Evolutionary conservation across 768 basidiomycete genomes (phyloP), one percentile per base, ranked within the genome.

Genomic region (Gelatoporia subvermispora): DNA sequence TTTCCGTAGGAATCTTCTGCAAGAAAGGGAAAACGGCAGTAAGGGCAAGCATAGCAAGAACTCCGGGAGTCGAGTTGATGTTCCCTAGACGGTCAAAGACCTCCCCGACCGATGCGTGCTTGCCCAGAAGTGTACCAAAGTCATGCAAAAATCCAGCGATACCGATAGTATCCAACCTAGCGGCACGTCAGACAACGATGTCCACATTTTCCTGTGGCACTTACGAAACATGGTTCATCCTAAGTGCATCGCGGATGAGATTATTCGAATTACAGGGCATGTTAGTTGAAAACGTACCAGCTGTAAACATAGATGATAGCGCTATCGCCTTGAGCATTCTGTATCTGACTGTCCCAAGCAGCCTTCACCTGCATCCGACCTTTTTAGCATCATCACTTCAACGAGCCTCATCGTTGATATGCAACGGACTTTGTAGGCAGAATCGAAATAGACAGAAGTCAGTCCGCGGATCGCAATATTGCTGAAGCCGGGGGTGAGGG

Each of bases 71-170:
- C 2, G 52, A 43, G 45, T 46, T 52, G 16, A 55, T 24, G 17
- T 25, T 41, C 24, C 54, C 56, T 41, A 64, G 45, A 25, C 23
- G 54, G 43, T 61, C 58, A 46, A 62, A 62, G 4, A 54, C 51
- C 9, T 50, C 43, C 2, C 63, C 61, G 16, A 81, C 67, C 2
- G 65, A 52, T 3, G 74, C 66, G 23, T 59, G 60, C 47, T 75
- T 70, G 4, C 79, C 79, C 13, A 76, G 71, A 4, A 82, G 66
- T 0, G 75, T 61, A 13, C 72, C 72, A 51, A 84, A 84, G 55
- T 80, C 68, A 53, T 82, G 75, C 4, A 75, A 74, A 47, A 82
- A 83, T 0, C 79, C 78, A 5, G 77, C 78, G 28, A 82, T 75
- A 13, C 81, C 79, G 43, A 83, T 68, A 1, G 68, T 72, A 54